Base-by-base conservation (phyloP, 2,329 filamentous ascomycete species). In the Mollisia scopiformis region DNA sequence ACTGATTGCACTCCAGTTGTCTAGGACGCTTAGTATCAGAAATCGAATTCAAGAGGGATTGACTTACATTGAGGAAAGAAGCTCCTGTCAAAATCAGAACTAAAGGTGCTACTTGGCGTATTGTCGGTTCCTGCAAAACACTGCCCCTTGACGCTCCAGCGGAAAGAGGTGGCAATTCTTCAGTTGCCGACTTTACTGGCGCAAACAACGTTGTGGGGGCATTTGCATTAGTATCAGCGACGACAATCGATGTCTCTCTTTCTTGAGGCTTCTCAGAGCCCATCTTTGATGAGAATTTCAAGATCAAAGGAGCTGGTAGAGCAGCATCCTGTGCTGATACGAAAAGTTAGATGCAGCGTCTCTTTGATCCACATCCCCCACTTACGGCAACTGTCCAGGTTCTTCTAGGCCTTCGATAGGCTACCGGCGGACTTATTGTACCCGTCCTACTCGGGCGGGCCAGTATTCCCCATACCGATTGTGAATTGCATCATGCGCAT, bases 1-100 rank as follows among this genome's bases (percentile, higher is more conserved):
- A 85, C 80, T 1, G 82, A 78, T 69, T 88, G 85, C 2, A 81
- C 78, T 1, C 82, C 84, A 51, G 88, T 76, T 2, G 81, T 86
- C 84, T 84, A 35, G 50, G 28, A 33, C 7, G 30, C n/a, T 50
- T 27, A 54, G 50, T 31, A 43, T 35, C 10, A 13, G 23, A 25
- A 23, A 27, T 4, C 3, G 7, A 25, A 35, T 14, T 7, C 30
- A 39, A 21, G n/a, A n/a, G 25, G 11, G 33, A 33, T 55, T 19
- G n/a, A 59, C 61, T 60, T 57, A 69, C 69, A 56, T 65, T 66
- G 10, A 71, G 55, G 54, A 72, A 71, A 11, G 66, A 66, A 41
- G 70, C 67, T 37, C 63, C 66, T 10, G 70, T 69, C 30, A 71
- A 61, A 14, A 65, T 57, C 10, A 69, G 37, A 2, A 71, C 61